Base-by-base conservation (phyloP, 257 asterid species). In the Scutellaria minor region DNA sequence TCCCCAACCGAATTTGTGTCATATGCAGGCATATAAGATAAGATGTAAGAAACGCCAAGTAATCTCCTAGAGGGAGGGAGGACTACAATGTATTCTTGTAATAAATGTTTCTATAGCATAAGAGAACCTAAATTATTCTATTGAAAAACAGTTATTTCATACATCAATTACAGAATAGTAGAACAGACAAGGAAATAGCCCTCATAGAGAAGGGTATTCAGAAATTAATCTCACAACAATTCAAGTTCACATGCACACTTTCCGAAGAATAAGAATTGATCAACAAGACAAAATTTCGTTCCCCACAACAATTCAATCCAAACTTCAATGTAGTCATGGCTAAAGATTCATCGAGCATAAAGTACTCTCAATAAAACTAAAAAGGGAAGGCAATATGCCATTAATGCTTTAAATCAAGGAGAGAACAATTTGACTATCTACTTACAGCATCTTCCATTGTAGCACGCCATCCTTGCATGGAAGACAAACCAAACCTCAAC, bases 391-490 rank as follows among this genome's bases (percentile, higher is more conserved):
- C 12, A 40, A 46, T 15, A 14, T 11, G 66, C 72, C 41, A 46
- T 40, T 75, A 72, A 40, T 12, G 47, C 65, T 57, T 63, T 7
- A 46, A 58, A 22, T 14, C 24, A 6, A 3, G 69, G 55, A 44
- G 59, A 62, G 12, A 5, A 20, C 11, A 62, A 70, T 44, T 75
- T 37, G 62, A 79, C n/a, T 2, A 74, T 75, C 27, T 68, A 82
- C 97, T 86, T 72, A 93, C 98, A 56, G 97, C 97, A 85, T 93
- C 98, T 85, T 93, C 98, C 98, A 93, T 93, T 15, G 97, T 83
- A 67, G 98, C 89, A 62, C 97, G 98, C 98, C 98, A 93, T 74
- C 98, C 98, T 83, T 93, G 98, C 98, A 93, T 93, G 45, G 96
- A 87, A 69, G 97, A 93, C 73, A 87, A 68, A 14, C 97, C 98